Base-by-base conservation (phyloP, 1,139 yeast genomes). In the Hanseniaspora sp. region DNA sequence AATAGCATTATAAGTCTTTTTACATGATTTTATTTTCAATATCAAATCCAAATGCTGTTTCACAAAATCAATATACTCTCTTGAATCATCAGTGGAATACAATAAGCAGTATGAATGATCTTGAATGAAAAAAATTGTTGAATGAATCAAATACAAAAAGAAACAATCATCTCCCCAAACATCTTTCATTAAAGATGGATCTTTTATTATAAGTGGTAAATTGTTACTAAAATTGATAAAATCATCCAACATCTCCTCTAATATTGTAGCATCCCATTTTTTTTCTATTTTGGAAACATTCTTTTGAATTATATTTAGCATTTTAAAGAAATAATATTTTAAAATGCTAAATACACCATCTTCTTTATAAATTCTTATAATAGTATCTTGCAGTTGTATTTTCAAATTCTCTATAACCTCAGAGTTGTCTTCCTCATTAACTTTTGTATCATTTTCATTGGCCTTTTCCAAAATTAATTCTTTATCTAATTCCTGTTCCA, bases 281-380 rank as follows among this genome's bases (percentile, higher is more conserved):
- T 33, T 40, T 29, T 53, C 49, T n/a, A 38, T 40, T 17, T 37
- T 48, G 7, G 29, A 15, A 7, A 42, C 40, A 35, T 41, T 40
- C 28, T 41, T 40, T 15, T 48, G 48, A 15, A 54, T 29, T 12
- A 54, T 35, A 33, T 46, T 40, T 5, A 46, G 30, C 1, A 54
- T 41, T 28, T 49, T 49, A 18, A 49, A 49, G 12, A 46, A 46
- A 39, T 54, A 54, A 40, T 54, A 49, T 37, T 51, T 46, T 17
- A 51, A 4, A 5, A 54, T 49, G 1, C 34, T 17, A 13, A 18
- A 31, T 5, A 51, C 46, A 1, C 56, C 56, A 11, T 54, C 54
- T 33, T 42, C 53, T 33, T 49, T 40, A n/a, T 49, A 54, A 13
- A 54, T 49, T 17, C 45, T 31, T 17, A 43, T 45, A 6, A 54